A percentile compares a stretch with the other conserved stretches of the same genome.
phyloP scores from a whole-genome alignment of 2,329 filamentous ascomycete genomes.

The Cladosporium sp. region DNA sequence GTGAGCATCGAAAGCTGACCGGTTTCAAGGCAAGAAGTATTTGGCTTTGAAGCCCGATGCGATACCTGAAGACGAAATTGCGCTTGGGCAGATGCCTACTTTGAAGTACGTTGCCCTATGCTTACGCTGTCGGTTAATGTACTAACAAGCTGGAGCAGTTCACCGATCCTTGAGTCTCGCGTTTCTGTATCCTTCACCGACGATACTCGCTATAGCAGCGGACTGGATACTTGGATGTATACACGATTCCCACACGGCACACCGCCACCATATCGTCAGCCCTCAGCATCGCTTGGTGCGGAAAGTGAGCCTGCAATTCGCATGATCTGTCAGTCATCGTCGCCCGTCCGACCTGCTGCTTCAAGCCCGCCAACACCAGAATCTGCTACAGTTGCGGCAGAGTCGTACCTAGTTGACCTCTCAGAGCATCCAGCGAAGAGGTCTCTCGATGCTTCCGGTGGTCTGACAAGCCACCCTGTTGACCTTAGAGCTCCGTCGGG shows the following conservation, averaged over 20 bases:
- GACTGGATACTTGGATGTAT: slow-evolving; percentile 33
- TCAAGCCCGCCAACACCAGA: slow-evolving; percentile 37
- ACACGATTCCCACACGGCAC: slow-evolving; percentile 23
- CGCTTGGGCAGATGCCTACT: neutral
- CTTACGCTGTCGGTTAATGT: neutral
- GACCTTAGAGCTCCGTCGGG: slow-evolving; percentile 3
- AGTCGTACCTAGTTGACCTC: slow-evolving; percentile 30
- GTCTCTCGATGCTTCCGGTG: slow-evolving; percentile 29
- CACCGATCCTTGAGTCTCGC: slow-evolving; percentile 35
- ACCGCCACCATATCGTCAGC: slow-evolving; percentile 22
- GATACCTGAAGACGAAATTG: slow-evolving; percentile 9
- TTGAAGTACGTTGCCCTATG: neutral
- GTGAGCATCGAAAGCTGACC: slow-evolving; percentile 13
- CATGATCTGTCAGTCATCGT: slow-evolving; percentile 26
- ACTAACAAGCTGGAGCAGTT: neutral
- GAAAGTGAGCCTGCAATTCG: slow-evolving; percentile 19
- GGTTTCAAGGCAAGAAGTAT: slow-evolving; percentile 32
- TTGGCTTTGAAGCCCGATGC: slow-evolving; percentile 29
- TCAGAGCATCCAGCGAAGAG: slow-evolving; percentile 30
- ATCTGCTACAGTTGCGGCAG: slow-evolving; percentile 32
- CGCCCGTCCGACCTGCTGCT: slow-evolving; percentile 35
- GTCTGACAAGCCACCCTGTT: slow-evolving; percentile 30
- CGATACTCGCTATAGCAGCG: slow-evolving; percentile 31
- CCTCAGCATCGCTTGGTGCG: slow-evolving; percentile 18
- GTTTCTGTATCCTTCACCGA: slow-evolving; percentile 40